Conservation (phyloP, 768 basidiomycete species). For the Rhizopogon roseolus region DNA sequence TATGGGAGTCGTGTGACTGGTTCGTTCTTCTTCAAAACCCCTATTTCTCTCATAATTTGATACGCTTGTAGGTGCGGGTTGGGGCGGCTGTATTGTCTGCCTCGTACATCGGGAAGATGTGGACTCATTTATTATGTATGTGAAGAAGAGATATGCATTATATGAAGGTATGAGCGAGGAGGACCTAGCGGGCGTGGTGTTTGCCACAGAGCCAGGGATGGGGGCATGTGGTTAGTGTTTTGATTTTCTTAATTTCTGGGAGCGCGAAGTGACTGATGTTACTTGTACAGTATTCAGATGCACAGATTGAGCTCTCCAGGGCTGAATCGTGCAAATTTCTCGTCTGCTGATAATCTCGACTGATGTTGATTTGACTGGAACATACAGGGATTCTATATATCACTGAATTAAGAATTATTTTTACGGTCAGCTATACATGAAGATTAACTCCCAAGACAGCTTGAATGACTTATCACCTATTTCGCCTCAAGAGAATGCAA, state of each 20-base stretch:
- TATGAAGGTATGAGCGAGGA: conserved; percentile 58
- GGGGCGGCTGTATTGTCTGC: conserved; percentile 89
- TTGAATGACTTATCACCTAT: no score
- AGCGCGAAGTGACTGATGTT: neutral
- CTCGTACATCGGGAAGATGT: conserved; percentile 65
- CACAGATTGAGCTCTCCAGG: conserved; percentile 9
- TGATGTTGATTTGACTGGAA: neutral
- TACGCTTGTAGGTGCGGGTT: conserved; percentile 62
- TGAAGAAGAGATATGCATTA: conserved; percentile 59
- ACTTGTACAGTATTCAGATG: conserved; percentile 23
- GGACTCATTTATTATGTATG: conserved; percentile 54
- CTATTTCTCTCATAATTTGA: neutral
- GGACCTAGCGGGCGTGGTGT: conserved; percentile 60
- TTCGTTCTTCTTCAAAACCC: conserved; percentile 19
- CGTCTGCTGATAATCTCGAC: neutral
- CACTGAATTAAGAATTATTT: no score
- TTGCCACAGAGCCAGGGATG: conserved; percentile 78
- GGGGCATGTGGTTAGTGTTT: conserved; percentile 71
- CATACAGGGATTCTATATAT: neutral
- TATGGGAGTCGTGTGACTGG: conserved; percentile 84
- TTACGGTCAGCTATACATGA: neutral
- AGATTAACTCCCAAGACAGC: no score
- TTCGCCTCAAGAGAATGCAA: neutral
- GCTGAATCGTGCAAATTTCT: neutral
- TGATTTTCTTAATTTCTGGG: neutral